phyloP scores from a whole-genome alignment of 306 rosid species.

The Psophocarpus tetragonolobus region DNA sequence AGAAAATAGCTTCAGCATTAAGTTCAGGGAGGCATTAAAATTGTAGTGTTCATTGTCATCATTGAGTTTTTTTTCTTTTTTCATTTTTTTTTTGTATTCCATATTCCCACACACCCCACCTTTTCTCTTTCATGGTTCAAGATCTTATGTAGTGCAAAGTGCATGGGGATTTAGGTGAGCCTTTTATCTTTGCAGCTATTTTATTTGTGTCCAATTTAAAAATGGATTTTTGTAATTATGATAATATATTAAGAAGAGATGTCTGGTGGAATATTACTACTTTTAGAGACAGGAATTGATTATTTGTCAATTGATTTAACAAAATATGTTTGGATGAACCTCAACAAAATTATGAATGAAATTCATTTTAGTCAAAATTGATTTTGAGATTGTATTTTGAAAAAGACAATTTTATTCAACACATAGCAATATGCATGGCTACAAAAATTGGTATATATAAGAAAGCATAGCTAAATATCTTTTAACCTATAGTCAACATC shows the following conservation, averaged over 20 bases:
- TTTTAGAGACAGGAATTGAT: not conserved
- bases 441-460: too few species aligned
- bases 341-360: too few species aligned
- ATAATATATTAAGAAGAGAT: constrained; percentile 11
- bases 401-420: too few species aligned
- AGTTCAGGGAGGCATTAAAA: constrained; percentile 70
- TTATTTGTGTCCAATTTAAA: constrained; percentile 20
- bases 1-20: constrained; percentile 72
- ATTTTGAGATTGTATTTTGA: too few species aligned
- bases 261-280: not conserved
- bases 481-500: too few species aligned
- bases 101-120: not conserved
- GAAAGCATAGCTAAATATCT: too few species aligned
- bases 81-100: not conserved
- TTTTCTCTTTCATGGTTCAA: constrained; percentile 16
- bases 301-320: not conserved
- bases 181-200: constrained; percentile 14
- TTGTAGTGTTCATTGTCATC: constrained; percentile 26
- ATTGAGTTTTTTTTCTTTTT: constrained; percentile 1
- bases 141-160: not conserved
- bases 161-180: constrained; percentile 10
- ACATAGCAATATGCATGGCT: too few species aligned
- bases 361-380: too few species aligned
- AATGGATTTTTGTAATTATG: constrained; percentile 43
- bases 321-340: too few species aligned